phyloP scores from a whole-genome alignment of 495 filamentous ascomycete genomes.

The Tirmania nivea region DNA sequence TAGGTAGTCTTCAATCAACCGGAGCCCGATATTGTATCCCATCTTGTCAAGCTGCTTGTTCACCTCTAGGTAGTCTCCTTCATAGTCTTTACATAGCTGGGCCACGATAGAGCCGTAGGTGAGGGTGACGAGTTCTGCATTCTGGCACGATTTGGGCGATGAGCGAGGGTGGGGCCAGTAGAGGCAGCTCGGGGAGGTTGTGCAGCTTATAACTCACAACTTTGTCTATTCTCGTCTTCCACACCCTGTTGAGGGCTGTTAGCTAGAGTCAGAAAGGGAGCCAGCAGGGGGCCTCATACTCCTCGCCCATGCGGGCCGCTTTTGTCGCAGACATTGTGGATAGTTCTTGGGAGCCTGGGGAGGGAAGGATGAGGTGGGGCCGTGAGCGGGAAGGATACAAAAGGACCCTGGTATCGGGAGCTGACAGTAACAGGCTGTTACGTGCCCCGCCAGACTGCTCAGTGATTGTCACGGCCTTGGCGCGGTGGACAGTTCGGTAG shows the following conservation, averaged over 20 bases:
- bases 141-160: constrained; percentile 22
- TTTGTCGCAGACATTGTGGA: constrained; percentile 57
- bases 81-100: constrained; percentile 88
- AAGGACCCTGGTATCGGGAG: too few species aligned
- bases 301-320: constrained; percentile 84
- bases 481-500: too few species aligned
- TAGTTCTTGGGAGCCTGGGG: not conserved
- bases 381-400: too few species aligned
- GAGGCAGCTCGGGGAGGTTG: not conserved
- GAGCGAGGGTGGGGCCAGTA: not conserved
- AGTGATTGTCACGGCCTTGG: too few species aligned
- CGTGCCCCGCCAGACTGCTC: too few species aligned
- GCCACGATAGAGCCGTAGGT: constrained; percentile 96
- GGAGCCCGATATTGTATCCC: constrained; percentile 95
- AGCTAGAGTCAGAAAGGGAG: not conserved
- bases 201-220: constrained; percentile 20
- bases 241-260: constrained; percentile 39
- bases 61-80: constrained; percentile 76
- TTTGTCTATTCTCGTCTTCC: constrained; percentile 63
- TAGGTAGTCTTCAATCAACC: constrained; percentile 91
- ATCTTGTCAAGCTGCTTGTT: constrained; percentile 97
- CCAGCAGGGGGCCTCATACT: constrained; percentile 42
- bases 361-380: not conserved
- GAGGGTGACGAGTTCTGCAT: constrained; percentile 87
- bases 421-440: too few species aligned